Conservation (phyloP, 495 filamentous ascomycete species). For the Hypoxylon fuscum region DNA sequence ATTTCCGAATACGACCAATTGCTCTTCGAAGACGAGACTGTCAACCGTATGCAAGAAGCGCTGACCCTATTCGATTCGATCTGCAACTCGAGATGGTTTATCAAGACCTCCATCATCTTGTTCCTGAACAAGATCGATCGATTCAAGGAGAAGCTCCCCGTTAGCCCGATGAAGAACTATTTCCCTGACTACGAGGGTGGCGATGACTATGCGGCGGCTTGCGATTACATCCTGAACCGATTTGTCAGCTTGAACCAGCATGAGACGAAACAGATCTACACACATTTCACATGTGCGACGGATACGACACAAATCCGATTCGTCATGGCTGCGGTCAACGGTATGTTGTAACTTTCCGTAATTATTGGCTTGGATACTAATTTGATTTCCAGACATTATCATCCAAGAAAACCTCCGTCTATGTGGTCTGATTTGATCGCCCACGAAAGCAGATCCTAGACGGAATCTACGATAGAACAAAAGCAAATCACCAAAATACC, state of each 20-base stretch:
- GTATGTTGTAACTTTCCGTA: constrained; percentile 61
- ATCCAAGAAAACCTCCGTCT: constrained; percentile 99
- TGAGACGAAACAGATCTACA: constrained; percentile 99
- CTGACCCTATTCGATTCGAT: constrained; percentile 98
- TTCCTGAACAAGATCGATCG: constrained; percentile 99
- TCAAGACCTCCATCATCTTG: constrained; percentile 98
- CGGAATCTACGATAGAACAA: constrained; percentile 18
- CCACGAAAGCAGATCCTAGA: constrained; percentile 6
- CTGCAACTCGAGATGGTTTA: constrained; percentile 99
- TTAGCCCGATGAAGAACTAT: constrained; percentile 99
- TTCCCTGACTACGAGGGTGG: constrained; percentile 99
- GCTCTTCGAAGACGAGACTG: constrained; percentile 92
- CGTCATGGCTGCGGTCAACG: constrained; percentile 99
- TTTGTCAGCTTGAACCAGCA: constrained; percentile 98
- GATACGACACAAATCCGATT: constrained; percentile 99
- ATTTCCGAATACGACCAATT: constrained; percentile 99
- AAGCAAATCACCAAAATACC: constrained; percentile 36
- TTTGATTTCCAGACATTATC: constrained; percentile 81
- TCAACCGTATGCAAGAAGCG: constrained; percentile 99
- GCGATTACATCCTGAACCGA: constrained; percentile 96
- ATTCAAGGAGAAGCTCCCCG: constrained; percentile 99
- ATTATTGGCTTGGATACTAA: constrained; percentile 39
- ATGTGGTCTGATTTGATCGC: constrained; percentile 91
- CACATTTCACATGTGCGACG: constrained; percentile 98
- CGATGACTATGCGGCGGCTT: constrained; percentile 89